phyloP scores from a whole-genome alignment of 495 filamentous ascomycete species.

The Symbiotaphrina buchneri region DNA sequence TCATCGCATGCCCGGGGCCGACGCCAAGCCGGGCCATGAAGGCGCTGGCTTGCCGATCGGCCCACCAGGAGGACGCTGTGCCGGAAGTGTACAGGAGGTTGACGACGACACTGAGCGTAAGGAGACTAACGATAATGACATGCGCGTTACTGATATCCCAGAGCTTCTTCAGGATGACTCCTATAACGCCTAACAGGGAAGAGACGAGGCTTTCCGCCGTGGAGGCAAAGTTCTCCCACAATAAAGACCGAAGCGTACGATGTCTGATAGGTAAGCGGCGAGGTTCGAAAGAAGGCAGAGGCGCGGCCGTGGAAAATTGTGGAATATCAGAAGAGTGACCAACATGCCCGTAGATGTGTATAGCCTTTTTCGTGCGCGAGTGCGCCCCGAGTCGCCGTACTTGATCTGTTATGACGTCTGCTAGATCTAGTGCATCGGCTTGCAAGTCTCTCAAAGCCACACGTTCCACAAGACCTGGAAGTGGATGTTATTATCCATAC shows the following conservation, averaged over 20 bases:
- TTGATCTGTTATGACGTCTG: constrained; percentile 71
- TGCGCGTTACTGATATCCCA: constrained; percentile 56
- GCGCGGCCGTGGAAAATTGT: constrained; percentile 28
- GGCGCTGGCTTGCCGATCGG: constrained; percentile 50
- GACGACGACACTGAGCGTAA: constrained; percentile 39
- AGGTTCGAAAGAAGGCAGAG: constrained; percentile 14
- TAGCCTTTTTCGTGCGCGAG: constrained; percentile 72
- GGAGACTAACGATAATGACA: constrained; percentile 42
- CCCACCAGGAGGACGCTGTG: constrained; percentile 56
- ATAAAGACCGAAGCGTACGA: constrained; percentile 40
- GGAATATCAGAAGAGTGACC: constrained; percentile 46
- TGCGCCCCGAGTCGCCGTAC: constrained; percentile 61
- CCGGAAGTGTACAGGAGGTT: constrained; percentile 53
- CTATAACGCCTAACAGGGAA: constrained; percentile 50
- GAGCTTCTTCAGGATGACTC: constrained; percentile 33
- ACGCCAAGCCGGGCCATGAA: constrained; percentile 71
- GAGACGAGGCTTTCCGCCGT: constrained; percentile 47
- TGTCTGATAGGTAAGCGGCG: constrained; percentile 37
- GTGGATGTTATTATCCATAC: constrained; percentile 3
- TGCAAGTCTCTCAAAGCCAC: constrained; percentile 63
- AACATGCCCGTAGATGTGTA: constrained; percentile 73
- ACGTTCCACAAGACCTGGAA: constrained; percentile 41
- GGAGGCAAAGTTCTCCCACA: constrained; percentile 43
- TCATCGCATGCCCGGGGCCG: constrained; percentile 55
- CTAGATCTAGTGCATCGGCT: constrained; percentile 65